phyloP scores from a whole-genome alignment of 2,329 filamentous ascomycete genomes.

The Phialemoniopsis sp. region DNA sequence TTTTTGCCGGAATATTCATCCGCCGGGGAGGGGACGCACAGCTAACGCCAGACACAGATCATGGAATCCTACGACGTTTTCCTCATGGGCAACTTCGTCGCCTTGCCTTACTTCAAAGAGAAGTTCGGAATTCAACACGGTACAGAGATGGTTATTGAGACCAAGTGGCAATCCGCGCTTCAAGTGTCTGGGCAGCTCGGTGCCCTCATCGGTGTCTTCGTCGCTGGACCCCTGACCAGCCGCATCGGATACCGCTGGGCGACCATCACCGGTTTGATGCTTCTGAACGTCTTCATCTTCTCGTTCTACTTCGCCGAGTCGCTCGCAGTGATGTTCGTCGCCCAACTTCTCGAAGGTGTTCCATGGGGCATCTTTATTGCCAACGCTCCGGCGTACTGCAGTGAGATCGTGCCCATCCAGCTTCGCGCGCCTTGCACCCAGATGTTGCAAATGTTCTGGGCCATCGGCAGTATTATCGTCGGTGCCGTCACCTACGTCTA shows the following conservation, averaged over 20 bases:
- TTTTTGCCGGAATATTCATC: constrained; percentile 7
- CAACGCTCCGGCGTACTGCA: constrained; percentile 59
- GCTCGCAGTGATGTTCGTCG: constrained; percentile 39
- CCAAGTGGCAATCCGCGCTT: constrained; percentile 55
- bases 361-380: constrained; percentile 66
- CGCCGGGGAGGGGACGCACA: neutral
- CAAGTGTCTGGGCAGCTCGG: constrained; percentile 51
- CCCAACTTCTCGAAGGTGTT: constrained; percentile 56
- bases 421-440: constrained; percentile 54
- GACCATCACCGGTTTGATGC: constrained; percentile 49
- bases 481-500: constrained; percentile 51
- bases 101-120: constrained; percentile 38
- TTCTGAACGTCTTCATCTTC: constrained; percentile 56
- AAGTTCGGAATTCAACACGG: constrained; percentile 37
- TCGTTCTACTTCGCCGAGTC: constrained; percentile 40
- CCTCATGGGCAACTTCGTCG: constrained; percentile 56
- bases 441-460: constrained; percentile 65
- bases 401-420: constrained; percentile 56
- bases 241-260: constrained; percentile 56
- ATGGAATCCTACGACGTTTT: constrained; percentile 64
- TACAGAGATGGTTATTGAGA: constrained; percentile 32
- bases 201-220: constrained; percentile 54
- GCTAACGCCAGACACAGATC: constrained; percentile 36
- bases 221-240: constrained; percentile 58
- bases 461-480: constrained; percentile 58